Evolutionary conservation across 2,329 filamentous ascomycete species (phyloP), one percentile per base, ranked within the genome.

Genomic region (Ophiocordyceps unilateralis): DNA sequence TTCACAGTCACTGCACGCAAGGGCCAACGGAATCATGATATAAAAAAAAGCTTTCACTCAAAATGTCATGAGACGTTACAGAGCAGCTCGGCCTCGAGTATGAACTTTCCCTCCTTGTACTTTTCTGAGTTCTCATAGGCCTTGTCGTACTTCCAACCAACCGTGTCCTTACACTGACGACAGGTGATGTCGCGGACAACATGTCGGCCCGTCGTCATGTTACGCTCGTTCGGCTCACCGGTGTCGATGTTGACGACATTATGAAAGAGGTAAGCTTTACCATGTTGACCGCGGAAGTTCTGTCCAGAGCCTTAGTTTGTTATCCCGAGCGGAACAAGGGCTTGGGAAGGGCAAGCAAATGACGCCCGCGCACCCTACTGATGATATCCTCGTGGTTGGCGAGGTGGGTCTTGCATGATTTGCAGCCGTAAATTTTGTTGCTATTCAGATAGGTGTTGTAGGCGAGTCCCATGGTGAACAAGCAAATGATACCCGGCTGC

Each of bases 81-180:
- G 34, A 96, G 70, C 49, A 95, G 65, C 66, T 94, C 88, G 26
- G 83, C 84, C 68, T 96, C 89, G 45, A 98, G 71, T 46, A 98
- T 98, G 60, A 83, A 96, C 66, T 96, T 98, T 44, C 87, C 88
- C 70, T 98, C 91, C 69, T 98, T 98, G 66, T 98, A 98, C 66
- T 94, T 94, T 72, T 98, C 89, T 49, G 73, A 80, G 28, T 69
- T 63, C 67, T 98, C 91, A 60, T 83, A 96, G 1, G 91, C 91
- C 67, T 93, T 94, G 64, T 98, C 91, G 60, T 98, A 98, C 62
- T 94, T 96, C 91, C 91, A 98, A 30, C 91, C 91, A 43, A 98
- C 91, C 24, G 81, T 83, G 61, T 88, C 83, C 58, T 82, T 83
- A 73, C 91, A 98, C 62, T 93, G 84, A 45, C 82, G 75, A 67